Evolutionary conservation across 192 early-diverging fungal genomes (phyloP).

Genomic region (Chytriomyces confervae): DNA sequence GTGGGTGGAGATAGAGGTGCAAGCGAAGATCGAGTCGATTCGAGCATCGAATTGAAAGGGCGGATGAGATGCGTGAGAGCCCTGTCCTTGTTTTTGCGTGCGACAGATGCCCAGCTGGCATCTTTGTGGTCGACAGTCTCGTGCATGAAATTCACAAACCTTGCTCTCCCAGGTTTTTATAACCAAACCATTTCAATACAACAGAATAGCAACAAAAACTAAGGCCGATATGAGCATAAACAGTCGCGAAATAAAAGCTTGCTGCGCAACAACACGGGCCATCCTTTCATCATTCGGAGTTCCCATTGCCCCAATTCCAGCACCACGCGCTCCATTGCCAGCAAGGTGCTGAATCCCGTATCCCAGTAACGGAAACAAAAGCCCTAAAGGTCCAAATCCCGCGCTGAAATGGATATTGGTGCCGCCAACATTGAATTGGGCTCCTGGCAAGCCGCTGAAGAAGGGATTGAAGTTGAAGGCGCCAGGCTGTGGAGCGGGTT

Average conservation of each 20-base stretch:
- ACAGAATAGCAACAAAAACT: slow-evolving; percentile 76
- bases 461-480: slow-evolving; percentile 31
- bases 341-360: not conserved
- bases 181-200: slow-evolving; percentile 61
- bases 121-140: too few relatives aligned
- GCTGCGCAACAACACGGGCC: slow-evolving; percentile 56
- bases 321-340: slow-evolving; percentile 9
- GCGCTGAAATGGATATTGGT: slow-evolving; percentile 52
- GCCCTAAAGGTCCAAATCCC: slow-evolving; percentile 71
- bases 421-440: slow-evolving; percentile 30
- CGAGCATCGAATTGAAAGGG: too few relatives aligned
- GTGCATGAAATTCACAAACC: too few relatives aligned
- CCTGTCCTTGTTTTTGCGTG: not conserved
- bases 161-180: too few relatives aligned
- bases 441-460: slow-evolving; percentile 16
- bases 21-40: too few relatives aligned
- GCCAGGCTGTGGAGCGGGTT: slow-evolving; percentile 30
- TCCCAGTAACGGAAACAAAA: slow-evolving; percentile 61
- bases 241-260: slow-evolving; percentile 80
- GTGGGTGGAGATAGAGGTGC: too few relatives aligned
- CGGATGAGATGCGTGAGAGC: not conserved
- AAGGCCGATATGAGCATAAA: slow-evolving; percentile 83
- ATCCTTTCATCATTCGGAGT: slow-evolving; percentile 40
- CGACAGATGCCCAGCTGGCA: slow-evolving; percentile 4
- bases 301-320: not conserved